Base-by-base conservation (phyloP, 352 stramenopile species). In the Phytophthora pisi region DNA sequence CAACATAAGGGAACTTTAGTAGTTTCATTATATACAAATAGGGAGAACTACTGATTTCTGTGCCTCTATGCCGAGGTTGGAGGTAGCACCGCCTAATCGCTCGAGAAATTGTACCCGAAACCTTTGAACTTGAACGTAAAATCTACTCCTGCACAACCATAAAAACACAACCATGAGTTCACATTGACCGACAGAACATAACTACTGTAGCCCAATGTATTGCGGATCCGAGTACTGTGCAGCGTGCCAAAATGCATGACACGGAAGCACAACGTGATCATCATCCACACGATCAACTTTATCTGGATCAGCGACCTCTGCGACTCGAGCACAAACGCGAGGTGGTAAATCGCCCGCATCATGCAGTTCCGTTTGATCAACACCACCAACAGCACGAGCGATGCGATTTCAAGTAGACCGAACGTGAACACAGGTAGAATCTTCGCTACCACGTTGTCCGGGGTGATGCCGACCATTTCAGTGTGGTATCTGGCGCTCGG, bases 261-360 rank as follows among this genome's bases (percentile, higher is more conserved):
- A 28, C 61, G 51, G 34, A 68, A 61, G 23, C 53, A 58, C 26
- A 68, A 42, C 20, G 61, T 64, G 24, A 68, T 47, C 28, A 69
- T 68, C 43, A 77, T 70, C 69, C 72, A 84, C 53, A 75, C 52
- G 15, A 86, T 65, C 23, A 86, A 51, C 31, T 77, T 74, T 13
- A 50, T 67, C 50, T 84, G 70, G 13, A 84, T 59, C 5, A 75
- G 28, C 2, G 50, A 11, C 24, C 49, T 62, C 18, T 86, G 73
- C 0, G 64, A 71, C 52, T 86, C 70, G 1, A 82, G 64, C 28
- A 86, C 72, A 45, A 86, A 86, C 20, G 59, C 73, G 24, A 84
- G 51, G 15, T 80, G 70, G 40, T 76, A 68, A 5, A 83, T 28
- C 5, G 56, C 28, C 23, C 16, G 49, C 23, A 60, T 64, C 9